These are phyloP conservation scores for Fusarium odoratissimum DNA, from an alignment of 2,329 filamentous ascomycete genomes.

Conservation along the genomic window DNA sequence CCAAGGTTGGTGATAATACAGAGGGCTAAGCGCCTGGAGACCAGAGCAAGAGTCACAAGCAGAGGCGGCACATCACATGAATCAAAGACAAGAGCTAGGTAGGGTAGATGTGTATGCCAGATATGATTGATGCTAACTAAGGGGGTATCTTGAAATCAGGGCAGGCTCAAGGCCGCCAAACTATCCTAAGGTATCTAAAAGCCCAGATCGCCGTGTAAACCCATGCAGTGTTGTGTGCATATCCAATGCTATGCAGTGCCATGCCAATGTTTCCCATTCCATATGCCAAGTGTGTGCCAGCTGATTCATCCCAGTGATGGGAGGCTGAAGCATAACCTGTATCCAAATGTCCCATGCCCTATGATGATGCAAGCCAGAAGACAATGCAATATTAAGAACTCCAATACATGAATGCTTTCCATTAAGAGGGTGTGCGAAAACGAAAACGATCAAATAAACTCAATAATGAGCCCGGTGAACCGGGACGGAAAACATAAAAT, in stretches of 20 bases:
- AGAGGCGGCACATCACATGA: slow-evolving; percentile 24
- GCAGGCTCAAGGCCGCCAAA: slow-evolving; percentile 30
- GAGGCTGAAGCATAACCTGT: slow-evolving; percentile 36
- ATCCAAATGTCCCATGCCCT: slow-evolving; percentile 25
- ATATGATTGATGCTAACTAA: slow-evolving; percentile 35
- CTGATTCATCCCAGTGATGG: slow-evolving; percentile 34
- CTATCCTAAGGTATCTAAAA: slow-evolving; percentile 44
- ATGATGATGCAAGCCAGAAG: slow-evolving; percentile 14
- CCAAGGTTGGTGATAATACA: neutral
- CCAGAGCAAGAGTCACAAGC: slow-evolving; percentile 13
- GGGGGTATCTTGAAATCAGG: slow-evolving; percentile 40
- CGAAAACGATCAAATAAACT: slow-evolving; percentile 28
- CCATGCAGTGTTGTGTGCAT: slow-evolving; percentile 26
- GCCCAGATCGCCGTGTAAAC: slow-evolving; percentile 24
- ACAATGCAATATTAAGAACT: slow-evolving; percentile 29
- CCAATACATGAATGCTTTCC: slow-evolving; percentile 28
- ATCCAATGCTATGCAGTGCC: slow-evolving; percentile 13
- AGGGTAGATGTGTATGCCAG: slow-evolving; percentile 10
- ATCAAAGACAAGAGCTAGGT: slow-evolving; percentile 1
- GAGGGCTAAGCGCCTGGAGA: neutral
- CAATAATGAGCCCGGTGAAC: slow-evolving; percentile 3
- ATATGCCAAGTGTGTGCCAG: slow-evolving; percentile 26
- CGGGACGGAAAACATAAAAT: slow-evolving; percentile 11
- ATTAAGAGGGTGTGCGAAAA: slow-evolving; percentile 17
- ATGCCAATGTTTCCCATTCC: slow-evolving; percentile 17